A percentile compares a stretch with the other conserved stretches of the same genome.
These are phyloP conservation scores for Phanerochaete carnosa DNA, from an alignment of 768 basidiomycete species.

Conservation along the genomic window DNA sequence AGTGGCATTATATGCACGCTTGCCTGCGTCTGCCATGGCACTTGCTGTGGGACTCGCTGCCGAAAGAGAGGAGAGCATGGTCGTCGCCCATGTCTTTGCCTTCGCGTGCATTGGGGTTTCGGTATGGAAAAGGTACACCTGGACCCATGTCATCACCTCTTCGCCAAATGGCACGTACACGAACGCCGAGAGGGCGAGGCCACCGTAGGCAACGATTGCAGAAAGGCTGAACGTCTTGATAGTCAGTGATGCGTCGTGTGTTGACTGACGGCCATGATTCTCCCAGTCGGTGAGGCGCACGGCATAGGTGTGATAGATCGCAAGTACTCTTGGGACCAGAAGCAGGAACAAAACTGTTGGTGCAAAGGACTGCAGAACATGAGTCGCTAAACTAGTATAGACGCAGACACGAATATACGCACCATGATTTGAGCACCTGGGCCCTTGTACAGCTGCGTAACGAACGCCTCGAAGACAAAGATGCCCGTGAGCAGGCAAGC, in stretches of 20 bases:
- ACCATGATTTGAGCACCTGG: conserved; percentile 79
- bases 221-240: conserved; percentile 89
- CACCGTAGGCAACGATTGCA: conserved; percentile 87
- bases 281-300: conserved; percentile 81
- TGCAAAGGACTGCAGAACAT: conserved; percentile 53
- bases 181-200: conserved; percentile 90
- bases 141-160: conserved; percentile 63
- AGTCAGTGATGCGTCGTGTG: conserved; percentile 76
- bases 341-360: conserved; percentile 83
- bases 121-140: conserved; percentile 23
- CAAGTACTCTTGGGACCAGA: conserved; percentile 77
- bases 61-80: conserved; percentile 15
- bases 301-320: conserved; percentile 68
- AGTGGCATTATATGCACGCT: conserved; percentile 16
- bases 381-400: neutral
- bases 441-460: conserved; percentile 84
- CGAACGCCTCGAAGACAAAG: conserved; percentile 88
- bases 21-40: conserved; percentile 27
- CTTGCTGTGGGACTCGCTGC: conserved; percentile 24
- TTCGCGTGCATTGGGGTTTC: conserved; percentile 8
- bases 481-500: conserved; percentile 73
- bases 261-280: conserved; percentile 81
- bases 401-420: conserved; percentile 29
- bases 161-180: conserved; percentile 94
- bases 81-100: conserved; percentile 15